phyloP scores from a whole-genome alignment of 2,329 filamentous ascomycete species.

The Podosphaera aphanis region DNA sequence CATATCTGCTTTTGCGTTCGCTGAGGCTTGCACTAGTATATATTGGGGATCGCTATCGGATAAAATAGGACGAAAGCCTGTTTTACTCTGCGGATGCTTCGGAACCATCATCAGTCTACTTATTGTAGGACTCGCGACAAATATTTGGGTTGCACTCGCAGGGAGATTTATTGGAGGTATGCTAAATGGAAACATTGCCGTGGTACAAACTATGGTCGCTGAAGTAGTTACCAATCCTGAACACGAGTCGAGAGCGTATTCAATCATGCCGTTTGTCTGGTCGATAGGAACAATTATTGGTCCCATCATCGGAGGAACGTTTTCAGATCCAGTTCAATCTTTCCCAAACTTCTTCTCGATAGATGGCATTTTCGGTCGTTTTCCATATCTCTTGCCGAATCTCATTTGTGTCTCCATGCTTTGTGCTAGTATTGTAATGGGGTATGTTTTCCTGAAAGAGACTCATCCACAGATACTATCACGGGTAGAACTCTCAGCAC shows the following conservation, averaged over 20 bases:
- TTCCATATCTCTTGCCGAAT: constrained; percentile 78
- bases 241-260: constrained; percentile 70
- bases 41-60: constrained; percentile 74
- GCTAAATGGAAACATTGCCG: constrained; percentile 76
- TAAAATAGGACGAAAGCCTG: constrained; percentile 60
- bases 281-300: constrained; percentile 74
- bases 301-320: constrained; percentile 66
- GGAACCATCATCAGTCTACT: constrained; percentile 69
- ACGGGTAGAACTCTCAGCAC: constrained; percentile 10
- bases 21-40: constrained; percentile 65
- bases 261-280: constrained; percentile 91
- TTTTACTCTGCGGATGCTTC: constrained; percentile 56
- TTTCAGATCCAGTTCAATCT: constrained; percentile 52
- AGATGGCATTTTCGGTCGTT: constrained; percentile 47
- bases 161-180: constrained; percentile 59
- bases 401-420: constrained; percentile 57
- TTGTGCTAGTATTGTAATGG: constrained; percentile 53
- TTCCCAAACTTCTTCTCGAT: constrained; percentile 49
- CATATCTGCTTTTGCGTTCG: constrained; percentile 66
- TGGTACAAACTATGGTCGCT: constrained; percentile 69
- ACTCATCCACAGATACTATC: constrained; percentile 68
- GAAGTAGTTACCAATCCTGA: constrained; percentile 66
- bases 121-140: constrained; percentile 59
- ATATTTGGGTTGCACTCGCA: constrained; percentile 60
- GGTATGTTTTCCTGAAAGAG: constrained; percentile 65